phyloP scores from a whole-genome alignment of 768 basidiomycete species.

The Leccinum variicolor region DNA sequence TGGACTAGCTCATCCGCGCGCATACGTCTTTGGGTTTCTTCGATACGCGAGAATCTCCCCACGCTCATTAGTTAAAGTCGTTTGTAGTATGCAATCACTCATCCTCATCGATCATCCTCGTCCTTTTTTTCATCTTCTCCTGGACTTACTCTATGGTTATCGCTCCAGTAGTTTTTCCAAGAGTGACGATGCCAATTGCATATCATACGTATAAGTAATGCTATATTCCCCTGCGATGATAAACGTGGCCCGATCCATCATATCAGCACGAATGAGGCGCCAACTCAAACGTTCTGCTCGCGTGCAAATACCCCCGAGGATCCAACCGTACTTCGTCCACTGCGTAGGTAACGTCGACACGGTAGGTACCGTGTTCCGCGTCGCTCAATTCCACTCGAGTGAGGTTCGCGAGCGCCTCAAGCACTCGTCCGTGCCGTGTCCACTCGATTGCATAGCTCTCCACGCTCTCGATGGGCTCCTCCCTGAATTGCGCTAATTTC shows the following conservation, averaged over 20 bases:
- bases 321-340: constrained; percentile 59
- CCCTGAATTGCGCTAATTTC: constrained; percentile 57
- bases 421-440: constrained; percentile 43
- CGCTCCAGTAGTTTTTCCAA: constrained; percentile 17
- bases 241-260: too few species aligned
- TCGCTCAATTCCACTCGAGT: constrained; percentile 45
- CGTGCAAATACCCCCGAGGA: constrained; percentile 30
- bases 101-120: neutral
- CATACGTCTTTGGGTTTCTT: constrained; percentile 6
- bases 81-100: constrained; percentile 26
- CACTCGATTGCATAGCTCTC: constrained; percentile 59
- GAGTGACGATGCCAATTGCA: constrained; percentile 12
- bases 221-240: neutral
- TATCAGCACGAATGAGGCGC: constrained; percentile 1
- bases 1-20: constrained; percentile 13
- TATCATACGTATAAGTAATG: constrained; percentile 14
- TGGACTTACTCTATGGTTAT: constrained; percentile 20
- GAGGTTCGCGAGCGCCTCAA: constrained; percentile 48
- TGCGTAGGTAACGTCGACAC: constrained; percentile 45
- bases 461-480: constrained; percentile 22
- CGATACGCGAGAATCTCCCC: constrained; percentile 4
- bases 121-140: neutral
- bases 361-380: constrained; percentile 39
- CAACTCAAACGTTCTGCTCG: constrained; percentile 18
- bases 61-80: constrained; percentile 23